phyloP scores from a whole-genome alignment of 352 stramenopile species.

The Pythium periplocum region DNA sequence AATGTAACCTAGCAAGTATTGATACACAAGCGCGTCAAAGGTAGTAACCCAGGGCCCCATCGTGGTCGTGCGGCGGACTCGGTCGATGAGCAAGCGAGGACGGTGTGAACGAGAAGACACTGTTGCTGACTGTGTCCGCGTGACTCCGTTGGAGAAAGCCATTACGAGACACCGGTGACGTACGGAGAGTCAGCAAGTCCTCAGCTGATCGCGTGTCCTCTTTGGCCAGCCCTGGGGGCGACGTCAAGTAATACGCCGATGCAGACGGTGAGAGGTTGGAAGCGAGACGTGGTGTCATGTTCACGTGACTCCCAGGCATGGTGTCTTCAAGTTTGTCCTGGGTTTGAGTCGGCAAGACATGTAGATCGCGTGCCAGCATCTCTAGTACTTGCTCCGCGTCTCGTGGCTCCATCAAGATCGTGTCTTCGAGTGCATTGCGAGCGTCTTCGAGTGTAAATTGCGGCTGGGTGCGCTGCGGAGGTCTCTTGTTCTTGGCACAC shows the following conservation, averaged over 20 bases:
- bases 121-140: background rate
- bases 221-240: background rate
- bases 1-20: no score
- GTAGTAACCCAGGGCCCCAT: no score
- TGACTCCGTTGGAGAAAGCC: background rate
- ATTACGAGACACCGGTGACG: slow-evolving; percentile 11
- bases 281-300: no score
- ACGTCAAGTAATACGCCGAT: background rate
- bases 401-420: slow-evolving; percentile 8
- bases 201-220: slow-evolving; percentile 16
- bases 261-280: background rate
- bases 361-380: slow-evolving; percentile 10
- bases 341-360: background rate
- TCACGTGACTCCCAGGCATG: background rate
- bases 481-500: slow-evolving; percentile 31
- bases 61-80: no score
- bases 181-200: slow-evolving; percentile 17
- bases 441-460: slow-evolving; percentile 44
- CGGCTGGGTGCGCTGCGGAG: slow-evolving; percentile 28
- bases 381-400: slow-evolving; percentile 11
- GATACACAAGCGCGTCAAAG: no score
- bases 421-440: slow-evolving; percentile 3
- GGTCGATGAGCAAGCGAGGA: no score
- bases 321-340: background rate
- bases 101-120: slow-evolving; percentile 2